Evolutionary conservation across 177 flowering plant genomes (phyloP).

Genomic region (Vitis hybrid): DNA sequence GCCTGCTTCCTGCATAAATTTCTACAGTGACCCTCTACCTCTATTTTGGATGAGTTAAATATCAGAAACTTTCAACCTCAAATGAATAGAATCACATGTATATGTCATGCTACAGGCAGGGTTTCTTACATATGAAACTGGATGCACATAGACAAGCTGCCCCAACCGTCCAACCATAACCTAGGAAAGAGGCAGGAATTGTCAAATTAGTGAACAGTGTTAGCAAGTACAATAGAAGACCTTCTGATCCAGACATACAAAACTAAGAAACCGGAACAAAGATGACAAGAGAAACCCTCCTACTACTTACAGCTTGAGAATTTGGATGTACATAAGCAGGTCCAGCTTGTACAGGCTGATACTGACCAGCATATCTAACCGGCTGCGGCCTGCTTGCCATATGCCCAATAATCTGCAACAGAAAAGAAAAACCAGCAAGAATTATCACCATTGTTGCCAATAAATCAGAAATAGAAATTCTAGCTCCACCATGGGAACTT

Average conservation of each 20-base stretch:
- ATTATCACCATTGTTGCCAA: background rate
- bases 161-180: constrained; percentile 69
- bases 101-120: background rate
- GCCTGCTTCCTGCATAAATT: too few relatives aligned
- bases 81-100: background rate
- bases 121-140: constrained; percentile 60
- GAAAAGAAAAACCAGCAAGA: constrained; percentile 6
- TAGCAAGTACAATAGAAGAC: background rate
- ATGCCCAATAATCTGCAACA: constrained; percentile 51
- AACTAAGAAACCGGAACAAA: background rate
- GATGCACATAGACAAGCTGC: constrained; percentile 62
- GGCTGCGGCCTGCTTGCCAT: constrained; percentile 50
- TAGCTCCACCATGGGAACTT: background rate
- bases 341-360: constrained; percentile 51
- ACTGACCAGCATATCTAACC: constrained; percentile 50
- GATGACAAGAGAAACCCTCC: background rate
- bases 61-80: too few relatives aligned
- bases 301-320: constrained; percentile 55
- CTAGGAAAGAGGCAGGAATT: constrained; percentile 28
- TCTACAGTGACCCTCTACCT: too few relatives aligned
- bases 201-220: constrained; percentile 1
- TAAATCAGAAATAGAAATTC: background rate
- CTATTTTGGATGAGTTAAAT: too few relatives aligned
- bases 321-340: constrained; percentile 52
- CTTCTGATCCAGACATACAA: background rate